Conservation (phyloP, 2,329 filamentous ascomycete species). For the Botrytis fabae region DNA sequence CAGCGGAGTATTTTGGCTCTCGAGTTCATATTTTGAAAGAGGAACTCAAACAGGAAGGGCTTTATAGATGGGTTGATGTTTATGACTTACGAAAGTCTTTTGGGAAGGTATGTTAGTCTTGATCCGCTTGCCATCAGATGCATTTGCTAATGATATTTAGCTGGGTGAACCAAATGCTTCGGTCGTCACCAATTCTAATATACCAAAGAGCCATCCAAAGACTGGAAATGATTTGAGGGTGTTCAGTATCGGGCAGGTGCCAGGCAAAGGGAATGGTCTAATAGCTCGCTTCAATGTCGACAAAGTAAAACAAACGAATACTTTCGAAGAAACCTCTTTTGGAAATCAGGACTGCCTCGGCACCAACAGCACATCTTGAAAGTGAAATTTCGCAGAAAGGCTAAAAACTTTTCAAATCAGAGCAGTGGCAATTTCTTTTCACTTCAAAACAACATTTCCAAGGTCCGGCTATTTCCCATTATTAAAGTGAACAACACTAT, state of each 20-base stretch:
- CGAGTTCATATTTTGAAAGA: slow-evolving; percentile 35
- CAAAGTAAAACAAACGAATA: slow-evolving; percentile 44
- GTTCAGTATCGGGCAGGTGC: slow-evolving; percentile 28
- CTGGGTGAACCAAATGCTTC: slow-evolving; percentile 19
- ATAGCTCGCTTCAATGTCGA: slow-evolving; percentile 43
- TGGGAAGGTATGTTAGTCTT: slow-evolving; percentile 36
- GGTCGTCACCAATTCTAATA: slow-evolving; percentile 12
- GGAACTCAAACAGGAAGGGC: slow-evolving; percentile 22
- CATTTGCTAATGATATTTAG: slow-evolving; percentile 19
- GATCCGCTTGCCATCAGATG: background rate
- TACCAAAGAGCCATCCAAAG: slow-evolving; percentile 19
- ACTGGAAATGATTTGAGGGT: slow-evolving; percentile 9
- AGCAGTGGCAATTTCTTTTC: slow-evolving; percentile 29
- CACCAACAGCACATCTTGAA: slow-evolving; percentile 18
- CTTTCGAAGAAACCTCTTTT: slow-evolving; percentile 45
- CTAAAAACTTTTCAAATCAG: slow-evolving; percentile 20
- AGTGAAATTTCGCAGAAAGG: slow-evolving; percentile 23
- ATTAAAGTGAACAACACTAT: slow-evolving; percentile 29
- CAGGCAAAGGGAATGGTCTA: slow-evolving; percentile 45
- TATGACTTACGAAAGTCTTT: slow-evolving; percentile 35
- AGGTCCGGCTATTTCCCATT: slow-evolving; percentile 25
- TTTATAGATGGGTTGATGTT: slow-evolving; percentile 34
- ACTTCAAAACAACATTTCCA: slow-evolving; percentile 31
- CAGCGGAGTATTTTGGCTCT: slow-evolving; percentile 31
- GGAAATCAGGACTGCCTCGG: slow-evolving; percentile 26